These are phyloP conservation scores for Didymella pomorum DNA, from an alignment of 2,329 filamentous ascomycete genomes.

Conservation along the genomic window DNA sequence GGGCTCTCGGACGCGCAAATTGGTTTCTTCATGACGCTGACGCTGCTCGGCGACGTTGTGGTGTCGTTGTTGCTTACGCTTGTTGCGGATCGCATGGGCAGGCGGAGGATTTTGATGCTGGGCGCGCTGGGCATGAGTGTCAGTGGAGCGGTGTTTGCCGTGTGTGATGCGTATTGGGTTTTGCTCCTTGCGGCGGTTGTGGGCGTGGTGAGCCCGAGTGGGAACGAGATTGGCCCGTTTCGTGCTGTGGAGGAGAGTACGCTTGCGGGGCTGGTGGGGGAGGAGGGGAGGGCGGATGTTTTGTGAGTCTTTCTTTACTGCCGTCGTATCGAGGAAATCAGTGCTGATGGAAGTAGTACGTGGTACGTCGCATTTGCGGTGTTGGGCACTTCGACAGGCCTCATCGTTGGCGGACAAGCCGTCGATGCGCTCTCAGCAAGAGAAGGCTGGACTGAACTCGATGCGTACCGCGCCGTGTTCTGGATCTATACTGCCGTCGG, in stretches of 20 bases:
- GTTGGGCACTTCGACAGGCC: slow-evolving; percentile 46
- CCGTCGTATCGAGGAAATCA: too few species aligned
- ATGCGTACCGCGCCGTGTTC: slow-evolving; percentile 53
- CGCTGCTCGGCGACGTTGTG: slow-evolving; percentile 49
- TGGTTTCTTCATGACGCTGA: slow-evolving; percentile 53
- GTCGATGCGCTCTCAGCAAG: slow-evolving; percentile 44
- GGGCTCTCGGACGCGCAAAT: slow-evolving; percentile 49
- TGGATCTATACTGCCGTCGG: slow-evolving; percentile 55
- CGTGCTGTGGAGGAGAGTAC: slow-evolving; percentile 52
- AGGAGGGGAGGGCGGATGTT: slow-evolving; percentile 45
- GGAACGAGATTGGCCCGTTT: slow-evolving; percentile 54
- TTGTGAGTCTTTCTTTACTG: slow-evolving; percentile 18
- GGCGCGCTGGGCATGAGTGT: slow-evolving; percentile 48
- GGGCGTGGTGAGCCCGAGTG: slow-evolving; percentile 51
- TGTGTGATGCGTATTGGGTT: slow-evolving; percentile 40
- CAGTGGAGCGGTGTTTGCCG: slow-evolving; percentile 48
- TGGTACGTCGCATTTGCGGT: slow-evolving; percentile 53
- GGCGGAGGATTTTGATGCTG: slow-evolving; percentile 44
- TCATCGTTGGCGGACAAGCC: slow-evolving; percentile 48
- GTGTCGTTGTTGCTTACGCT: slow-evolving; percentile 50
- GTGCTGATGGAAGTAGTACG: slow-evolving; percentile 27
- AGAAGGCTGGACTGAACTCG: slow-evolving; percentile 49
- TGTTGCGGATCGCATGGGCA: slow-evolving; percentile 47
- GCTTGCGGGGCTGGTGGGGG: slow-evolving; percentile 46
- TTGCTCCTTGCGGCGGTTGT: slow-evolving; percentile 48